Evolutionary conservation across 352 stramenopile species (phyloP).

Genomic region (Pythium scleroteichum): DNA sequence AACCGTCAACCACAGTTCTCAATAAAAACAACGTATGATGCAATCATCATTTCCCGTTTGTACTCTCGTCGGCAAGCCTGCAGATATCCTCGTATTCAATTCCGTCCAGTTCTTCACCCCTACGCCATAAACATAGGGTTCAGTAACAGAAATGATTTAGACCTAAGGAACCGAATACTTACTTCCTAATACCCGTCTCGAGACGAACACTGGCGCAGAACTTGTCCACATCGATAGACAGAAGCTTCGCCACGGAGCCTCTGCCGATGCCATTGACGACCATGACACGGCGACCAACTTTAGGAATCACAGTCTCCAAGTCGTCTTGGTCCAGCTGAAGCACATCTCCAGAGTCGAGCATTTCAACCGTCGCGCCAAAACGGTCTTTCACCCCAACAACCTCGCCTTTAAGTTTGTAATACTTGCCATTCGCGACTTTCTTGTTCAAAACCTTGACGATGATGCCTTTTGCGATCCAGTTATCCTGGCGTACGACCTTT

Average conservation of each 20-base stretch:
- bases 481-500: conserved; percentile 62
- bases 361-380: conserved; percentile 80
- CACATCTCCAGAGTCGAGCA: conserved; percentile 81
- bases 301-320: conserved; percentile 88
- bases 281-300: conserved; percentile 63
- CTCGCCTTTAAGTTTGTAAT: conserved; percentile 89
- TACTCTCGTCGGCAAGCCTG: conserved; percentile 47
- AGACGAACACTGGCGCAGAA: conserved; percentile 72
- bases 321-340: conserved; percentile 88
- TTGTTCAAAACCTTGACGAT: conserved; percentile 95
- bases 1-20: background rate
- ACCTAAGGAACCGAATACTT: conserved; percentile 1
- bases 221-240: conserved; percentile 71
- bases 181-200: conserved; percentile 59
- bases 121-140: conserved; percentile 17
- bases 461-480: conserved; percentile 92
- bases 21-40: background rate
- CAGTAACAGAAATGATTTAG: too few relatives aligned
- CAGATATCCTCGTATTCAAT: conserved; percentile 89
- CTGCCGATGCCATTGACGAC: conserved; percentile 76
- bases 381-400: conserved; percentile 78
- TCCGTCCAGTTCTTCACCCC: conserved; percentile 60
- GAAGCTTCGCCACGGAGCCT: conserved; percentile 55
- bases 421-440: conserved; percentile 82
- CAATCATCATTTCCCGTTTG: conserved; percentile 10